phyloP scores from a whole-genome alignment of 495 filamentous ascomycete species.

The Penicillium pulvis region DNA sequence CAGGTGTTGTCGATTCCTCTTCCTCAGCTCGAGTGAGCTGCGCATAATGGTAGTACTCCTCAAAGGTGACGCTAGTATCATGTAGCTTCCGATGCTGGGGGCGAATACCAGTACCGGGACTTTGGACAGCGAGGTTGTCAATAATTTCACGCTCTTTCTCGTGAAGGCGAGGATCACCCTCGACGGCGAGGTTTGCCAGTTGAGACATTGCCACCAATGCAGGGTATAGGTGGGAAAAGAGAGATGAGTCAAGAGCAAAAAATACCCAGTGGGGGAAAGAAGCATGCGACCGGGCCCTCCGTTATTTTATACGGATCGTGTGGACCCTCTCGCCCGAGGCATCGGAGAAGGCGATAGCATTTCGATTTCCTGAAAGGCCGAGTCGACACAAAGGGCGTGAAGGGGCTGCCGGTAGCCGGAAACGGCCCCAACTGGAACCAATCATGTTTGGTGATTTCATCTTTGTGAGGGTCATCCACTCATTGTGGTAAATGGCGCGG shows the following conservation, averaged over 20 bases:
- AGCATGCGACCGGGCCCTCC: neutral
- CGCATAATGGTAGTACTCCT: constrained; percentile 45
- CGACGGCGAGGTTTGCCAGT: neutral
- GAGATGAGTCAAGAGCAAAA: constrained; percentile 2
- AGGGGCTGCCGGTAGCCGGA: neutral
- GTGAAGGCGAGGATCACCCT: constrained; percentile 8
- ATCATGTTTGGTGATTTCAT: too few species aligned
- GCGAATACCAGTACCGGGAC: constrained; percentile 7
- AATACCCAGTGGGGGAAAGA: neutral
- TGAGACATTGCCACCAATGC: constrained; percentile 2
- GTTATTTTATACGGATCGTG: neutral
- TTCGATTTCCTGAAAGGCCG: neutral
- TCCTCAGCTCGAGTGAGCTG: constrained; percentile 31
- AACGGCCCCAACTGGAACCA: neutral
- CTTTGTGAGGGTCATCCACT: neutral
- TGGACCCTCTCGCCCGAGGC: neutral
- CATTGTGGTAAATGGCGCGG: neutral
- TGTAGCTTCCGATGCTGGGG: constrained; percentile 30
- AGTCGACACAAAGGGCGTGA: neutral
- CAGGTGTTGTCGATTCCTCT: constrained; percentile 6
- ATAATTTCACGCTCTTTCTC: constrained; percentile 7
- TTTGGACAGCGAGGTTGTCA: neutral
- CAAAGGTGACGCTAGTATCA: constrained; percentile 37
- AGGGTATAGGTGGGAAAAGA: neutral
- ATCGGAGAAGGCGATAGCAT: neutral